phyloP scores from a whole-genome alignment of 306 rosid genomes.

The Rosa chinensis region DNA sequence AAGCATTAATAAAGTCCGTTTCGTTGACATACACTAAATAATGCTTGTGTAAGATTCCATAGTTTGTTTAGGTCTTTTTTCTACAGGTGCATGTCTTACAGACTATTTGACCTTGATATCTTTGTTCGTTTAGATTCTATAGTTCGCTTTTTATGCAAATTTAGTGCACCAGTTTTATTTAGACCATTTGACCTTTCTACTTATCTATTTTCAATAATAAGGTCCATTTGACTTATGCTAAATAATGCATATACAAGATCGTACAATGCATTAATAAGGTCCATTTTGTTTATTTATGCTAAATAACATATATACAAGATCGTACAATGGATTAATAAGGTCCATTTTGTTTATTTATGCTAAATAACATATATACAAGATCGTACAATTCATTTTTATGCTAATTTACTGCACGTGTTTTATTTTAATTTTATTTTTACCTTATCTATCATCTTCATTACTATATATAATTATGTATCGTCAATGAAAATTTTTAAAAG shows the following conservation, averaged over 20 bases:
- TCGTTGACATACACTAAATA: not conserved
- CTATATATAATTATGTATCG: not conserved
- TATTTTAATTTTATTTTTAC: no score
- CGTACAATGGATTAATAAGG: not conserved
- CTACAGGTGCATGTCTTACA: not conserved
- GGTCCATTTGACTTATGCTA: not conserved
- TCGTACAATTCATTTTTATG: not conserved
- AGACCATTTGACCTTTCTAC: not conserved
- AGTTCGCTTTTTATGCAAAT: not conserved
- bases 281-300: not conserved
- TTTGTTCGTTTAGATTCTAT: no score
- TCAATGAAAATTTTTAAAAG: not conserved
- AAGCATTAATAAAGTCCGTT: not conserved
- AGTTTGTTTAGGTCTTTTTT: not conserved
- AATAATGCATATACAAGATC: not conserved
- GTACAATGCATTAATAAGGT: not conserved
- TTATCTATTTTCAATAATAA: not conserved
- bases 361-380: not conserved
- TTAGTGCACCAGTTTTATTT: not conserved
- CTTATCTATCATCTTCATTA: not conserved
- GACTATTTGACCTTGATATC: not conserved
- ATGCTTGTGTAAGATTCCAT: not conserved
- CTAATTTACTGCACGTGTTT: accelerated
- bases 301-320: not conserved
- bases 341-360: not conserved